Evolutionary conservation across 148 eudicot genomes (phyloP), one percentile per base, ranked within the genome.

Genomic region (Rhododendron vialii): DNA sequence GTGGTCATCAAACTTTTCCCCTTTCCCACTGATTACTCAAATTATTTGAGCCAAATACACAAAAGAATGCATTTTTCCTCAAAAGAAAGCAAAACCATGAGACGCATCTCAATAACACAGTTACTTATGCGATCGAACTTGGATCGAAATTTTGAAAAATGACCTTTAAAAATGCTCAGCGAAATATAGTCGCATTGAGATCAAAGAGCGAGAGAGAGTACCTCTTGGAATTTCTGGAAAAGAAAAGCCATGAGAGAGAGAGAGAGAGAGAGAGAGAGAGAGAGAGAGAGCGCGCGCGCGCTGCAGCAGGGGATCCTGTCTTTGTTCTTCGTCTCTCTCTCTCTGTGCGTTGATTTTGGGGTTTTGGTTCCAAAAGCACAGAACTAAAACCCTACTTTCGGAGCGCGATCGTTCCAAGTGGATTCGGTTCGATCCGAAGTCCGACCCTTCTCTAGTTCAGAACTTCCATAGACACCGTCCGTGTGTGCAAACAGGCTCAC

Each of bases 191-290:
- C 8, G 2, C 28, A 3, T 4, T 9, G 5, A 41, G 1, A 77
- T 43, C 75, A 47, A 41, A 84, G 76, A 38, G 22, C 61, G 50
- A 84, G 8, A 82, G 26, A 26, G 47, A 78, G 15, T 86, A 94
- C 98, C 98, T 91, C 90, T 89, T 92, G 95, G 90, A 94, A 93
- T 91, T 92, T 94, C 65, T 88, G 90, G 87, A 94, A 94, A 85
- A 94, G 92, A 90, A 84, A 87, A 81, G 94, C 95, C 76, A 71
- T 94, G 93, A 79, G 79, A 47, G 10, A 9, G 53, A 43, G 79
- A n/a, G 11, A 9, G 57, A 47, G 9, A 45, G 33, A 2, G 24
- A 24, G 36, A 35, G 36, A 35, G 93, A 79, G 79, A 47, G 11
- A 9, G 53, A 45, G 79, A n/a, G 11, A 3, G 57, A 47, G 9